Evolutionary conservation across 257 asterid species (phyloP), one percentile per base, ranked within the genome.

Genomic region (Linaria vulgaris): DNA sequence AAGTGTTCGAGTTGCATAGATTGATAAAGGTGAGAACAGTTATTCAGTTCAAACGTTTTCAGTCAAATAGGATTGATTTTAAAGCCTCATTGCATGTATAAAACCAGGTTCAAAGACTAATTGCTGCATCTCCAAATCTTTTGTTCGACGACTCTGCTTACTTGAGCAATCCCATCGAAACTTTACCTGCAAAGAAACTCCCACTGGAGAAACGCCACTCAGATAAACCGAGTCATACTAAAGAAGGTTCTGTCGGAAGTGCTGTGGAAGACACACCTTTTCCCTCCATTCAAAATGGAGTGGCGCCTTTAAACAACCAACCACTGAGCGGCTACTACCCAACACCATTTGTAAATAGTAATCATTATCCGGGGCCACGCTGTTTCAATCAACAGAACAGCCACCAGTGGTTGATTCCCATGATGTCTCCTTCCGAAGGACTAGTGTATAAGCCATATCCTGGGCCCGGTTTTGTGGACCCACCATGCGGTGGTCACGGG

Each of bases 1-100:
- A 92, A 89, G 81, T 92, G 16, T 92, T 92, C 31, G 99, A 92
- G 87, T 77, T 92, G 96, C 97, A 92, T 71, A 75, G 91, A 80
- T 68, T 92, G 70, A 68, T 92, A 30, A 82, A 85, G 99, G 99
- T 88, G 59, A 68, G 45, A 25, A 7, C 66, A 25, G 6, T 63
- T n/a, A 12, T n/a, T 13, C 13, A 25, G 6, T 23, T 30, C 48
- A 20, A 49, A 17, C 39, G 19, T 60, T 45, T 31, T 53, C 53
- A 25, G 44, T 34, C 9, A 8, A 7, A 34, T 34, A 34, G 1
- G 41, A 7, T 34, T 11, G 15, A 15, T 19, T 20, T 22, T 1
- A 4, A 45, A 67, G 22, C 17, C 20, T 8, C 47, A 3, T 0
- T 46, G 12, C 49, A 5, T 61, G 0, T 64, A 25, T 51, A 54